These are phyloP conservation scores for Simplicillium sp. DNA, from an alignment of 2,329 filamentous ascomycete genomes.

Conservation along the genomic window DNA sequence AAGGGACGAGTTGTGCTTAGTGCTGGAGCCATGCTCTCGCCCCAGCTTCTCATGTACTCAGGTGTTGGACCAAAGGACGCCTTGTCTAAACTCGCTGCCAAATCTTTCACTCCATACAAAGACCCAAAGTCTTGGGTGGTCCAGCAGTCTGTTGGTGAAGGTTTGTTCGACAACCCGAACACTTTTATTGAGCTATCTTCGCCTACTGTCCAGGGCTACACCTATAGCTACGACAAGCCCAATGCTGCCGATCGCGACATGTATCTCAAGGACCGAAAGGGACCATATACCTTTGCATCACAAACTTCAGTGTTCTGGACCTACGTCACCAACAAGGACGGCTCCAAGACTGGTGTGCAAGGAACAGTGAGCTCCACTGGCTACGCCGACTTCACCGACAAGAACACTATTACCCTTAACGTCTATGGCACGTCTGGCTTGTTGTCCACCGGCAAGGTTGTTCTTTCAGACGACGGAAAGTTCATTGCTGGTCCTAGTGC, in stretches of 20 bases:
- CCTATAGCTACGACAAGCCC: constrained; percentile 34
- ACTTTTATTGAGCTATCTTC: constrained; percentile 39
- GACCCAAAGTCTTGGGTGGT: constrained; percentile 33
- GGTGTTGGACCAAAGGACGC: constrained; percentile 28
- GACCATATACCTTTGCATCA: constrained; percentile 42
- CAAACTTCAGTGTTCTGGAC: constrained; percentile 45
- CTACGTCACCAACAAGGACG: constrained; percentile 30
- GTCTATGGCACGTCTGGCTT: constrained; percentile 47
- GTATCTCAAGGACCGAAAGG: constrained; percentile 37
- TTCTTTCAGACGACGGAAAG: constrained; percentile 27
- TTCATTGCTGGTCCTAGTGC: constrained; percentile 30
- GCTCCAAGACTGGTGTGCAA: constrained; percentile 33
- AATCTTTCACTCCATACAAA: constrained; percentile 11
- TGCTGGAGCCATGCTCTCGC: constrained; percentile 28
- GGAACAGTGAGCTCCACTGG: constrained; percentile 42
- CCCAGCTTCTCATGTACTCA: constrained; percentile 32
- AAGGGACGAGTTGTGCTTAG: constrained; percentile 25
- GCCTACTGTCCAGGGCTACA: constrained; percentile 34
- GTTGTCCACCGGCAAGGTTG: constrained; percentile 35
- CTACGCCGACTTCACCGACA: constrained; percentile 24
- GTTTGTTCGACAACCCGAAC: constrained; percentile 47
- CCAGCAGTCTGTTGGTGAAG: constrained; percentile 36
- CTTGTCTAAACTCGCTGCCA: constrained; percentile 17
- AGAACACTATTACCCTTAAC: constrained; percentile 44
- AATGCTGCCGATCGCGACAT: constrained; percentile 28